Percentiles rank a stretch among this genome's conserved stretches.
phyloP scores from a whole-genome alignment of 2,329 filamentous ascomycete genomes.

The Sporothrix protearum region DNA sequence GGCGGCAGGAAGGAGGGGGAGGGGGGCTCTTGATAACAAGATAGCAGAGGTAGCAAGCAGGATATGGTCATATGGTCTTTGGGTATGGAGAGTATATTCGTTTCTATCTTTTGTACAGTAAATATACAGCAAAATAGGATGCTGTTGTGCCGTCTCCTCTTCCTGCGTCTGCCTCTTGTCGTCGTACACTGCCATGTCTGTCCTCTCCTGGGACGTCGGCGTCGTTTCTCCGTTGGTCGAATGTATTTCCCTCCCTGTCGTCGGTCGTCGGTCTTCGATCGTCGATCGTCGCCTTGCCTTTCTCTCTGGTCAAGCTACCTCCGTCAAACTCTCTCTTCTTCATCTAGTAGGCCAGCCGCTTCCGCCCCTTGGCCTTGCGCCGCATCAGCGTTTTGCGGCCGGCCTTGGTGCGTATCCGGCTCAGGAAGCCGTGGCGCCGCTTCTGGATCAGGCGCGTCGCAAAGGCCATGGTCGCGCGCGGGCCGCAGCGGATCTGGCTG shows the following conservation, averaged over 20 bases:
- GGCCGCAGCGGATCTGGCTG: constrained; percentile 55
- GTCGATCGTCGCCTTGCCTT: too few relatives aligned
- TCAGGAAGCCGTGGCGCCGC: constrained; percentile 56
- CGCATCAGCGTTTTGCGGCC: constrained; percentile 53
- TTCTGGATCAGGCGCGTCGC: constrained; percentile 56
- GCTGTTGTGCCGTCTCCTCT: neutral
- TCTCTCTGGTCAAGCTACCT: neutral
- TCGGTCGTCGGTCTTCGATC: too few relatives aligned
- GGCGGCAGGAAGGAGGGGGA: too few relatives aligned
- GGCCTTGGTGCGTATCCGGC: constrained; percentile 47
- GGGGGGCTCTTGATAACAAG: neutral
- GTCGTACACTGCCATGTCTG: neutral
- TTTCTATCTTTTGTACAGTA: constrained; percentile 14
- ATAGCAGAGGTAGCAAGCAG: neutral
- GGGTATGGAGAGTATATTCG: neutral
- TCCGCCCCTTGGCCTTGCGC: constrained; percentile 50
- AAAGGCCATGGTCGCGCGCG: constrained; percentile 55
- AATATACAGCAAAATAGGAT: neutral
- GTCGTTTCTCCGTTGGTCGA: too few relatives aligned
- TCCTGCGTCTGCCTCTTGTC: neutral
- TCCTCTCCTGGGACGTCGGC: too few relatives aligned
- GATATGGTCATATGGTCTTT: too few relatives aligned
- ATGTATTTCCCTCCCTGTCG: too few relatives aligned
- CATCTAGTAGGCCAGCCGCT: constrained; percentile 41
- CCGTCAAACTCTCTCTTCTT: too few relatives aligned